Evolutionary conservation across 768 basidiomycete genomes (phyloP), one percentile per base, ranked within the genome.

Genomic region (Tulasnella sp.): DNA sequence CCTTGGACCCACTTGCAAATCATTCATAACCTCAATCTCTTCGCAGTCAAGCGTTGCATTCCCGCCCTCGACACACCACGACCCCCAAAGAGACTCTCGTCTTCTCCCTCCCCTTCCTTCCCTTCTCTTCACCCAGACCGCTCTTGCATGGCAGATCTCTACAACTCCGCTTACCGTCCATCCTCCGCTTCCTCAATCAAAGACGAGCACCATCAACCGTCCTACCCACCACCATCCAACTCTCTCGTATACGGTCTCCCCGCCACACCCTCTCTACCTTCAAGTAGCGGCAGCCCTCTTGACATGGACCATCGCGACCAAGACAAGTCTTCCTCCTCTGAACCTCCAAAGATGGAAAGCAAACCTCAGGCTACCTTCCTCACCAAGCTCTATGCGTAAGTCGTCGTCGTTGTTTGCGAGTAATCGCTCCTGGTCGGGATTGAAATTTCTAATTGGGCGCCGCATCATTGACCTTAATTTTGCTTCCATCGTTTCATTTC

Each of bases 361-460:
- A 94, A 94, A 81, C 91, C 90, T 0, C 91, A 94, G 83, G 90
- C 92, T 0, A 95, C 94, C n/a, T 97, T 97, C 80, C 85, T 97
- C 78, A 97, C 94, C 80, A 96, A 95, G 85, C 87, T 97, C 66
- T 97, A 95, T 86, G 90, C 90, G 94, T 94, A 78, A 77, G 91
- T 89, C 37, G 9, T 22, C 59, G 35, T 69, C 32, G 52, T 59
- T 59, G 5, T 59, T 22, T 29, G 11, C 52, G 26, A 22, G 52
- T 29, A 29, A 19, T 8, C 16, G 4, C 4, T 59, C 14, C 52
- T 29, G 16, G 52, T 59, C 52, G 22, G 39, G 52, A 22, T 62
- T 34, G 17, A 32, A 47, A 67, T 40, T 40, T 65, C n/a, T 65
- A 62, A 72, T 22, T 40, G 19, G 34, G 4, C 41, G 62, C 34